phyloP scores from a whole-genome alignment of 2,329 filamentous ascomycete genomes.

The Salinomyces thailandicus region DNA sequence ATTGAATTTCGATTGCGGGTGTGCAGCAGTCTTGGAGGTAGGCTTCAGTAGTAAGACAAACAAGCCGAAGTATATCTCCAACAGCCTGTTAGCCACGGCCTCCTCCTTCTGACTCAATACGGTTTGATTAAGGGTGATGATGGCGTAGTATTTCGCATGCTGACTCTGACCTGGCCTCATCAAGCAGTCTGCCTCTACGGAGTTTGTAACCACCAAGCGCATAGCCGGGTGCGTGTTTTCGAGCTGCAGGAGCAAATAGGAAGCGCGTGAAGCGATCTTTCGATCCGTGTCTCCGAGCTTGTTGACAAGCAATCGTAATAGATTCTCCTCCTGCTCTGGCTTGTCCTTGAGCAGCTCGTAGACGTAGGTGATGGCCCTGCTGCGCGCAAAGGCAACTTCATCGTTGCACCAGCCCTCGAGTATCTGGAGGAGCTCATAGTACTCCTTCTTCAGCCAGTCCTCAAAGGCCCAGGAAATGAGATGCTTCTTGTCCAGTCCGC shows the following conservation, averaged over 20 bases:
- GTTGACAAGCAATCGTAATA: constrained; percentile 84
- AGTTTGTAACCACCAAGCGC: constrained; percentile 77
- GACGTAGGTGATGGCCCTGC: constrained; percentile 78
- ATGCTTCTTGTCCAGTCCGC: constrained; percentile 62
- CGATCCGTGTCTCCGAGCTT: constrained; percentile 92
- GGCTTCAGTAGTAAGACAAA: constrained; percentile 75
- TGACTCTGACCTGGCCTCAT: constrained; percentile 78
- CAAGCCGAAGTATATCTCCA: constrained; percentile 85
- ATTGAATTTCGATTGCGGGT: constrained; percentile 19
- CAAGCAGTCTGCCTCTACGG: constrained; percentile 77
- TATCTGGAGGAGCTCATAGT: constrained; percentile 86
- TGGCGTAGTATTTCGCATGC: constrained; percentile 87
- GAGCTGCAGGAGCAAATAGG: constrained; percentile 85
- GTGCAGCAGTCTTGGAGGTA: constrained; percentile 24
- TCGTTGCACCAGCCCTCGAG: constrained; percentile 90
- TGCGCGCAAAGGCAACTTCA: constrained; percentile 87
- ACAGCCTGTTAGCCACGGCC: constrained; percentile 63
- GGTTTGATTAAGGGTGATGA: constrained; percentile 95
- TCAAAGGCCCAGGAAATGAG: constrained; percentile 85
- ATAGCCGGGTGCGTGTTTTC: constrained; percentile 83
- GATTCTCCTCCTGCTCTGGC: constrained; percentile 91
- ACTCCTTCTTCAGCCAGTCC: constrained; percentile 87
- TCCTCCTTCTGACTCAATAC: constrained; percentile 80
- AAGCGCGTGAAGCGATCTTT: constrained; percentile 89
- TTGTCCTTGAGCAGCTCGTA: constrained; percentile 89